Base-by-base conservation (phyloP, 2,329 filamentous ascomycete genomes). In the Pleurostoma richardsiae region DNA sequence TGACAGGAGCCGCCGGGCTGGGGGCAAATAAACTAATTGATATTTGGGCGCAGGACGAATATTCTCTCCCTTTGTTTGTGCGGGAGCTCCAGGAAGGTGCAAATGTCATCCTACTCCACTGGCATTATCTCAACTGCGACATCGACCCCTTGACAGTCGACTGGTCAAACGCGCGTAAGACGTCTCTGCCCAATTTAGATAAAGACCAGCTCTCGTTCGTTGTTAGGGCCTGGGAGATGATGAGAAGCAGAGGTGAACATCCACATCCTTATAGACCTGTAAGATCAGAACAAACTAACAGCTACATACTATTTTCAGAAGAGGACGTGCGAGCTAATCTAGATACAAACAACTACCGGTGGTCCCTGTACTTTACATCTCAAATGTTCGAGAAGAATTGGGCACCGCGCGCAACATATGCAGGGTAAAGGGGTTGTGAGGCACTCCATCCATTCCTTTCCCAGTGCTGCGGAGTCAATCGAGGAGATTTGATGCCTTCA, bases 111-210 rank as follows among this genome's bases (percentile, higher is more conserved):
- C 67, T 79, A 2, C 59, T 62, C 8, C 63, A 76, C 45, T 79
- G 76, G 76, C 71, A 75, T 42, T 78, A 77, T 52, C 78, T 69
- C 57, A 72, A 70, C 47, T 65, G 63, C 30, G 53, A 63, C 28
- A 52, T 58, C 11, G 57, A 66, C n/a, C 60, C 64, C 0, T 49
- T 57, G 39, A 48, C 56, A 5, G 48, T 57, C 30, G 52, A 61
- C 26, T 61, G 56, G 44, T 53, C 59, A 7, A 52, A 58, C 29
- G 53, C 56, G 4, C 51, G 52, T 41, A 55, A 57, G 40, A 54
- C 58, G 6, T 54, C 58, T 3, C 54, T 70, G 47, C 55, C 50
- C n/a, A 44, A 48, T 2, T 54, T 74, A 28, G 51, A 53, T 0
- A 44, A 57, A 0, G 52, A 64, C 3, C 62, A 77, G 46, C 49